Evolutionary conservation across 2,329 filamentous ascomycete species (phyloP).

Genomic region (Microcera coccophila): DNA sequence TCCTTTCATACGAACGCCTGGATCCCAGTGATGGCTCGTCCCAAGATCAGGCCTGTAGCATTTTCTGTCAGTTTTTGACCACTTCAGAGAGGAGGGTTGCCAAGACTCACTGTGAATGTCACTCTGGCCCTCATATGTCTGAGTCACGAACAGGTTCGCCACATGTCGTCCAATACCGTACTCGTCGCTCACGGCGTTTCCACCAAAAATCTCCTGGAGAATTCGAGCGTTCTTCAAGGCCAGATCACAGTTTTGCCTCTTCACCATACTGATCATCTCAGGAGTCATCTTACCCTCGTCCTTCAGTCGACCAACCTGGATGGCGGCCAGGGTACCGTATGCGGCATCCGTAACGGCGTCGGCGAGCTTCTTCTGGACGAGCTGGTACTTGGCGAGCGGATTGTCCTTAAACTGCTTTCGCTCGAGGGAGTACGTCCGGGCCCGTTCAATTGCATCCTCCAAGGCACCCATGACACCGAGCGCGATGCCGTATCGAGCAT

Average conservation of each 20-base stretch:
- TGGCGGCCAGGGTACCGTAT: conserved; percentile 83
- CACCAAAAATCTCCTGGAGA: conserved; percentile 93
- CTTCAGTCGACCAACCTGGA: conserved; percentile 89
- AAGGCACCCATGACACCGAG: conserved; percentile 91
- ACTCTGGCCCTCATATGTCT: conserved; percentile 97
- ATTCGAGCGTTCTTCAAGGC: conserved; percentile 74
- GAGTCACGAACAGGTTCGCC: conserved; percentile 92
- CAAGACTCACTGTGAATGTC: conserved; percentile 82
- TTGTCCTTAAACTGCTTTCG: conserved; percentile 95
- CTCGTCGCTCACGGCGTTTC: conserved; percentile 97
- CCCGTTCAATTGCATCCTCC: conserved; percentile 81
- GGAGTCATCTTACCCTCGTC: conserved; percentile 82
- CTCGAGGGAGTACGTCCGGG: conserved; percentile 84
- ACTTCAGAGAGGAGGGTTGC: background rate
- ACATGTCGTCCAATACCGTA: conserved; percentile 94
- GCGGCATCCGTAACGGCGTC: conserved; percentile 89
- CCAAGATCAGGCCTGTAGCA: conserved; percentile 61
- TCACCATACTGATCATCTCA: conserved; percentile 97
- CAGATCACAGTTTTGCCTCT: conserved; percentile 93
- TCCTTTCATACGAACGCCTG: conserved; percentile 62
- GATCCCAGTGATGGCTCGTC: conserved; percentile 66
- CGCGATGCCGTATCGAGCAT: conserved; percentile 87
- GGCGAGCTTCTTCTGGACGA: conserved; percentile 95
- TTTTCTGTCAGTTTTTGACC: conserved; percentile 24
- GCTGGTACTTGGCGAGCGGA: conserved; percentile 90